Evolutionary conservation across 2,329 filamentous ascomycete genomes (phyloP).

Genomic region (Sporothrix inflata): DNA sequence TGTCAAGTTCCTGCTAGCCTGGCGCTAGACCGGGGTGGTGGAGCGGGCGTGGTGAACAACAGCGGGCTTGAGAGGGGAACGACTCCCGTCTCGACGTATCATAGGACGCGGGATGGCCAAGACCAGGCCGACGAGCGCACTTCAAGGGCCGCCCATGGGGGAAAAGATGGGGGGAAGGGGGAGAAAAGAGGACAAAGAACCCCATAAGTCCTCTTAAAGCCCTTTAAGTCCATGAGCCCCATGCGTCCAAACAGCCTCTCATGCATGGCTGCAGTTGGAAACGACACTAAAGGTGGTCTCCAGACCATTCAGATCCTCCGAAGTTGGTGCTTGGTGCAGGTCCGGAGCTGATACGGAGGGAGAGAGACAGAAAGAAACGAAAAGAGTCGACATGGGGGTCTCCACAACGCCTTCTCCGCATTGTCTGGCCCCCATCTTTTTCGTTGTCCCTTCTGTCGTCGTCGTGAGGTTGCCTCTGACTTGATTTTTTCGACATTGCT

Average conservation of each 20-base stretch:
- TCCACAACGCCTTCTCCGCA: slow-evolving; percentile 20
- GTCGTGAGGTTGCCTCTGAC: background rate
- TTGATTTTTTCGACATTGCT: background rate
- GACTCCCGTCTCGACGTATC: background rate
- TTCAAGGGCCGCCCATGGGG: background rate
- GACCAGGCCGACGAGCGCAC: background rate
- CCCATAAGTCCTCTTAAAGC: background rate
- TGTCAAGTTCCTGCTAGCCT: slow-evolving; percentile 23
- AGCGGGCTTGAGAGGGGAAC: background rate
- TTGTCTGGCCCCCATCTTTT: slow-evolving; percentile 7
- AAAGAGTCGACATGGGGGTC: background rate
- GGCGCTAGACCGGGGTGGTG: slow-evolving; percentile 8
- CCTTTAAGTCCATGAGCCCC: background rate
- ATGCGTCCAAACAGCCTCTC: background rate
- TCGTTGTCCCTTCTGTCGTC: background rate
- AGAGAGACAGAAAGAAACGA: background rate
- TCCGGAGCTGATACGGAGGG: slow-evolving; percentile 14
- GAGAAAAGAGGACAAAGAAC: background rate
- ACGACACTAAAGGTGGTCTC: background rate
- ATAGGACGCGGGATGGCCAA: background rate
- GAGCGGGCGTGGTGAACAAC: background rate
- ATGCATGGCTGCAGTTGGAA: background rate
- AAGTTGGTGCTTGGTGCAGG: background rate
- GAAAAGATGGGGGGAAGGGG: background rate
- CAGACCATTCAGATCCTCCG: slow-evolving; percentile 6